Percentiles rank a stretch among this genome's conserved stretches.
Conservation (phyloP, 495 filamentous ascomycete species). For the Sporormia fimetaria region DNA sequence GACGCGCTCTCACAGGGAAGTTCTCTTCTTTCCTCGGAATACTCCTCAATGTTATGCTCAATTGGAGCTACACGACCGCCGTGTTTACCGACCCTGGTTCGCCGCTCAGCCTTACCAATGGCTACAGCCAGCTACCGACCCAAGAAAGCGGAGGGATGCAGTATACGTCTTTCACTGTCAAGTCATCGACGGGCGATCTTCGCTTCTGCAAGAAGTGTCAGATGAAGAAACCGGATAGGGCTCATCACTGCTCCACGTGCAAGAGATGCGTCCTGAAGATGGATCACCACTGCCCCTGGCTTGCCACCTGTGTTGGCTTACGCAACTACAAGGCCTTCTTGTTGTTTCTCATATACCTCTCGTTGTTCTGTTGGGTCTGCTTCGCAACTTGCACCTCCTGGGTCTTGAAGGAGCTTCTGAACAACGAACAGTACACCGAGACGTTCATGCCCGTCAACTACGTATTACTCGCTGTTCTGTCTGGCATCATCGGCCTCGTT, state of each 20-base stretch:
- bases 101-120: constrained; percentile 41
- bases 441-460: constrained; percentile 79
- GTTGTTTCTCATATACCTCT: constrained; percentile 85
- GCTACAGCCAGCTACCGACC: constrained; percentile 55
- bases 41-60: constrained; percentile 64
- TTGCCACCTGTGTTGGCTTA: constrained; percentile 89
- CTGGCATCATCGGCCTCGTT: constrained; percentile 84
- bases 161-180: constrained; percentile 76
- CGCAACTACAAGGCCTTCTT: constrained; percentile 93
- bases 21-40: constrained; percentile 48
- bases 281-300: constrained; percentile 98
- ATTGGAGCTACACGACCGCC: constrained; percentile 78
- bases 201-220: constrained; percentile 98
- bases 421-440: constrained; percentile 48
- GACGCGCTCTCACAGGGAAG: constrained; percentile 13
- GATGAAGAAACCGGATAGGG: constrained; percentile 82
- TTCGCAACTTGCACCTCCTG: constrained; percentile 61
- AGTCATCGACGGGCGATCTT: constrained; percentile 60
- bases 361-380: constrained; percentile 70
- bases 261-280: constrained; percentile 91
- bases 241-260: constrained; percentile 93
- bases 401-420: constrained; percentile 71
- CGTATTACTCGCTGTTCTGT: constrained; percentile 71
- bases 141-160: constrained; percentile 43
- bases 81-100: constrained; percentile 87